Evolutionary conservation across 169 alveolate genomes (phyloP), one percentile per base, ranked within the genome.

Genomic region (Eimeria praecox): DNA sequence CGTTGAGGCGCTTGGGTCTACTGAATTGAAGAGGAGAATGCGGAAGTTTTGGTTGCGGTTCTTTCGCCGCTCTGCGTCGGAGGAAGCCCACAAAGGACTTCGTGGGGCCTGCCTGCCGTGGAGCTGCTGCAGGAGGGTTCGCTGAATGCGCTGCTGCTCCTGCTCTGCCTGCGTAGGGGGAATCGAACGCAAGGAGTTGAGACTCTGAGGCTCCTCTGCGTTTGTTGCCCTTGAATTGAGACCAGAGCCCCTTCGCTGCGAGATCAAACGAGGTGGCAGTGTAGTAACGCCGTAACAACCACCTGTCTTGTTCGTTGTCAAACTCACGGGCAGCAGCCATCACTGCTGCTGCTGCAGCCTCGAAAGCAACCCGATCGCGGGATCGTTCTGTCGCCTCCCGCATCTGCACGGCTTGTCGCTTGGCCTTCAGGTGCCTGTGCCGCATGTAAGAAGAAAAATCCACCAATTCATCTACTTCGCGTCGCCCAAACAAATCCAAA

Each of bases 401-500:
- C 96, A 93, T 93, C 46, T 88, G 96, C 93, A 38, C 94, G 16
- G 94, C 93, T 33, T 93, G 92, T 62, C 89, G 92, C 94, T 78
- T 78, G 54, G 83, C 87, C 10, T 62, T 75, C 66, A 54, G 90
- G 80, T 93, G 96, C 35, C 83, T 33, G 66, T 83, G 78, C 33
- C 69, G 56, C 96, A 93, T 93, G 49, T 93, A 93, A n/a, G 83
- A 59, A 49, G 92, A 88, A 44, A 93, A 93, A 30, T 82, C 88
- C 3, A 40, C 92, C 30, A 83, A 62, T 16, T 93, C 96, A 3
- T 33, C 77, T 5, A 64, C 82, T 56, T 82, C 88, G 9, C 78
- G 27, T 8, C 94, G 92, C n/a, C 93, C 96, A 35, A 93, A 93
- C 59, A 86, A 42, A 20, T 77, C 90, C 54, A n/a, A 14, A 40